Base-by-base conservation (phyloP, 2,329 filamentous ascomycete species). In the Passalora sequoiae region DNA sequence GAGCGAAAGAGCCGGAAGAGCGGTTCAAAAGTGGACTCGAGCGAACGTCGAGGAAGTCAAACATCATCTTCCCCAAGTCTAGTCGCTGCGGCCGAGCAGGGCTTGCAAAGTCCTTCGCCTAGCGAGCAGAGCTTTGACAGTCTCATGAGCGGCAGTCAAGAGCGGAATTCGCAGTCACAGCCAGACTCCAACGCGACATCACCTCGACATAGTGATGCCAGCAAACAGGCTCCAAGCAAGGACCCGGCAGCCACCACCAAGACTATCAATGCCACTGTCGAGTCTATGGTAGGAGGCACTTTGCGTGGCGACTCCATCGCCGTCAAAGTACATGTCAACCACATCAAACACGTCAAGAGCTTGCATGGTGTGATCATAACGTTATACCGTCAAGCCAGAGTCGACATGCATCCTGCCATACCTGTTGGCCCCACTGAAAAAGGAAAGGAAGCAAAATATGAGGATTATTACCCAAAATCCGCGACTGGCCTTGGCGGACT, bases 341-440 rank as follows among this genome's bases (percentile, higher is more conserved):
- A 97, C 62, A 91, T 84, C 47, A 94, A 94, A 64, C 78, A 82
- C 45, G 80, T 97, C 59, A 88, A 91, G 69, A 97, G 89, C 62
- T 76, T 95, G 68, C 86, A 91, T 55, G 91, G 92, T 6, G 84
- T 97, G 36, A 92, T 97, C 48, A 80, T 95, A 33, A 97, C 92
- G 1, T 71, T 98, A 6, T 96, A 94, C 63, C 81, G 92, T 32
- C 86, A 94, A 64, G 89, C 89, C 17, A 81, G 88, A 47, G 91
- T 97, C 33, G 91, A 98, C 61, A 85, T 89, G 58, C 77, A 82
- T 57, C 80, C 79, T 16, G 72, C 76, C 6, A 72, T 82, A 43
- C 81, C 78, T 3, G 66, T 83, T 22, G 75, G 73, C 12, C 69
- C 79, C 30, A 77, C 78, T 1, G 78, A 79, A 48, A 81, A 84